Base-by-base conservation (phyloP, 192 early-diverging fungal genomes). In the Chytriomyces sp. region DNA sequence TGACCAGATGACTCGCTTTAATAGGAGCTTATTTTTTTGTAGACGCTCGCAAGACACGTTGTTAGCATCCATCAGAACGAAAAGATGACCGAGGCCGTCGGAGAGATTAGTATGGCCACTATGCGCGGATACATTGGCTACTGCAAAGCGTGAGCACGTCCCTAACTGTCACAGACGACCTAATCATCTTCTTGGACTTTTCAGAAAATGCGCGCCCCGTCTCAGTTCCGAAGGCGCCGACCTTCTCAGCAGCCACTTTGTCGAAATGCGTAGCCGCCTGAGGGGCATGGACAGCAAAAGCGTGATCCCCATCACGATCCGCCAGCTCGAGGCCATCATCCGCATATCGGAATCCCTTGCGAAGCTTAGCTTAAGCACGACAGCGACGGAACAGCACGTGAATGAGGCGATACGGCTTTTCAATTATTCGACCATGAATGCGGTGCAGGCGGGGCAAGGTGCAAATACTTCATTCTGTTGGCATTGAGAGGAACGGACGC, bases 371-470 rank as follows among this genome's bases (percentile, higher is more conserved):
- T 86, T 99, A 7, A 89, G 91, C 26, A 89, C 93, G 6, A 82
- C 89, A 0, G 96, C 93, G 19, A 90, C 84, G n/a, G 89, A 91
- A 59, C 82, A 88, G 55, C 94, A 99, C 73, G 95, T 99, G 19
- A 93, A 95, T 71, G 96, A 99, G 78, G 98, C 98, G 10, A 94
- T 99, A 44, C 91, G 96, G 28, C 79, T 99, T 63, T 99, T 99
- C 89, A 94, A 97, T 80, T 89, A 88, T 69, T 97, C 96, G 5
- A 99, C 98, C 30, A 95, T 99, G 91, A 92, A 94, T 63, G 98
- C 98, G 26, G 92, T 98, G 44, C 90, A 96, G 73, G 88, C 90
- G 37, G 94, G 94, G 36, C 88, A 91, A 67, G 88, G 90, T 93
- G 79, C 68, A 69, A 33, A 6, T 40, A 19, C 6, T 12, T 73